phyloP scores from a whole-genome alignment of 164 flowering plant genomes.

The Sextonia rubra region DNA sequence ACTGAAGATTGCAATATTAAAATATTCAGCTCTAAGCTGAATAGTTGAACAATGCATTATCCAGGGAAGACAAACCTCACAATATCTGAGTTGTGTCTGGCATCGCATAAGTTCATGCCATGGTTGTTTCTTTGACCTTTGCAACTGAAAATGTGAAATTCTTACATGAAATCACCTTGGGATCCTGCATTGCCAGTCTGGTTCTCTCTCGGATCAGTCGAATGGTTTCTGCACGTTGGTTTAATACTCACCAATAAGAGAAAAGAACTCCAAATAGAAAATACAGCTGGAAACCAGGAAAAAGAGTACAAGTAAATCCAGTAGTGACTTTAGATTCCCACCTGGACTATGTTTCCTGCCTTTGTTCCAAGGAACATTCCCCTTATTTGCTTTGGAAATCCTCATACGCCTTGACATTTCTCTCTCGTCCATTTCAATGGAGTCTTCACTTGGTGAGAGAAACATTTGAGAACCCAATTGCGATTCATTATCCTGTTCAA shows the following conservation, averaged over 20 bases:
- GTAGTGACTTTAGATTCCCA: conserved; percentile 15
- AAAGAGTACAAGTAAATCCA: not conserved
- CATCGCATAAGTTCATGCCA: not conserved
- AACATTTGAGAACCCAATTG: conserved; percentile 7
- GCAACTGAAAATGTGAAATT: conserved; percentile 20
- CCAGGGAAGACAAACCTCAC: not conserved
- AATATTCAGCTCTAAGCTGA: not conserved
- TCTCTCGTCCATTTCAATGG: conserved; percentile 41
- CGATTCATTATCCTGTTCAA: conserved; percentile 10
- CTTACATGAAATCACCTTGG: conserved; percentile 41
- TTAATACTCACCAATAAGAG: not conserved
- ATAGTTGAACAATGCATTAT: not conserved
- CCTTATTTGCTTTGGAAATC: conserved; percentile 92
- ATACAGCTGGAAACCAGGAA: not conserved
- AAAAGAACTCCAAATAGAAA: not conserved
- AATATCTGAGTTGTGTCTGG: not conserved
- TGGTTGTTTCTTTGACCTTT: conserved; percentile 4
- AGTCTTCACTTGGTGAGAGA: conserved; percentile 29
- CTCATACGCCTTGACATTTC: conserved; percentile 73
- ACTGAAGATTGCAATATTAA: not conserved
- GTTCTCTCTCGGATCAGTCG: conserved; percentile 45
- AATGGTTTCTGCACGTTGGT: conserved; percentile 64
- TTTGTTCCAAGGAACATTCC: conserved; percentile 92
- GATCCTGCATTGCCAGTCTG: conserved; percentile 33
- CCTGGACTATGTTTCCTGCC: conserved; percentile 96